A percentile compares a stretch with the other conserved stretches of the same genome.
Conservation (phyloP, 2,329 filamentous ascomycete species). For the Diaporthe vaccinii region DNA sequence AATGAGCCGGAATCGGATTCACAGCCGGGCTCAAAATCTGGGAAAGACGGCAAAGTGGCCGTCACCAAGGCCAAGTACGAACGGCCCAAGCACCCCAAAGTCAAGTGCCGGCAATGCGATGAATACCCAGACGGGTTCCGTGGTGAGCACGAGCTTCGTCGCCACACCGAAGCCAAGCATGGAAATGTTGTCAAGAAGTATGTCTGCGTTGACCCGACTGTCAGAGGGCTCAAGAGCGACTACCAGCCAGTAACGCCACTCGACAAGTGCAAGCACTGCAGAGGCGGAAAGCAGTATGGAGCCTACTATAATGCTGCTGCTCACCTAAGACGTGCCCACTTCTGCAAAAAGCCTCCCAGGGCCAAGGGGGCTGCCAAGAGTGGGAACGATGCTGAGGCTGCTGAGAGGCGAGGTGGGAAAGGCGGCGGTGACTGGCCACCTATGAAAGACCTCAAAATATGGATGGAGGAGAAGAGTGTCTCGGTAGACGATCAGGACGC, state of each 20-base stretch:
- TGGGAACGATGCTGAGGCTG: constrained; percentile 36
- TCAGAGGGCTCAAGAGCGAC: constrained; percentile 54
- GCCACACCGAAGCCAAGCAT: constrained; percentile 78
- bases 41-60: constrained; percentile 58
- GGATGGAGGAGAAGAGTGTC: constrained; percentile 69
- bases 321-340: constrained; percentile 89
- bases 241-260: constrained; percentile 74
- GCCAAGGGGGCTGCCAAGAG: constrained; percentile 49
- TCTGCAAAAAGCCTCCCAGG: constrained; percentile 73
- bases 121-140: constrained; percentile 85
- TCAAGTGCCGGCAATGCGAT: constrained; percentile 78
- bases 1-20: constrained; percentile 43
- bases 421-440: constrained; percentile 67
- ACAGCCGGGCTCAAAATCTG: constrained; percentile 46
- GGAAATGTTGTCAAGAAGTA: constrained; percentile 66
- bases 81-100: constrained; percentile 78
- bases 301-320: constrained; percentile 96
- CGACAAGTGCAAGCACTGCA: constrained; percentile 86
- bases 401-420: constrained; percentile 67
- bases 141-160: constrained; percentile 84
- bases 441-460: constrained; percentile 70
- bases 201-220: constrained; percentile 68
- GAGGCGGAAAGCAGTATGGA: constrained; percentile 82
- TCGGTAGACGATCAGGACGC: constrained; percentile 56
- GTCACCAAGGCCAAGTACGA: constrained; percentile 61